Evolutionary conservation across 768 basidiomycete species (phyloP).

Genomic region (Panaeolus papilionaceus): DNA sequence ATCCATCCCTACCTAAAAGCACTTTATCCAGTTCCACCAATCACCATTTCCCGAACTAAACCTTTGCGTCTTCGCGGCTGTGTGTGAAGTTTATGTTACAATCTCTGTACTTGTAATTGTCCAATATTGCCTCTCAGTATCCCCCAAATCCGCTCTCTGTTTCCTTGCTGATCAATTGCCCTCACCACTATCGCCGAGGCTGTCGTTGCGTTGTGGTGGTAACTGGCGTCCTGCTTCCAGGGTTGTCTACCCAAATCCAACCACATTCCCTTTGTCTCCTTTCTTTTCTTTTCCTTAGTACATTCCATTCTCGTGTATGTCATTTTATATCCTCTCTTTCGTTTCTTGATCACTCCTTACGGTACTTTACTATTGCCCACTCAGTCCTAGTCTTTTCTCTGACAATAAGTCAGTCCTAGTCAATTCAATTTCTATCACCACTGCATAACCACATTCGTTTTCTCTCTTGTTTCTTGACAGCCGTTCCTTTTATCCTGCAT

Average conservation of each 20-base stretch:
- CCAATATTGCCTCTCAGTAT: conserved; percentile 8
- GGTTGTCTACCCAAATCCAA: conserved; percentile 7
- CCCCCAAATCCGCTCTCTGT: neutral
- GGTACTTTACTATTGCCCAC: neutral
- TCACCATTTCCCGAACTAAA: neutral
- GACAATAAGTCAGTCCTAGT: conserved; percentile 1
- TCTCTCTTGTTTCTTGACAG: conserved; percentile 9
- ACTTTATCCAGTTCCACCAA: neutral
- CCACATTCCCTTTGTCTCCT: conserved; percentile 6
- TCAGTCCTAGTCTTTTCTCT: conserved; percentile 8
- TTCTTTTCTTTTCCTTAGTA: neutral
- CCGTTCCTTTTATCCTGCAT: conserved; percentile 9
- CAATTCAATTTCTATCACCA: conserved; percentile 7
- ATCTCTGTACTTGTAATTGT: conserved; percentile 10
- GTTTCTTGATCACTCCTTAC: conserved; percentile 9
- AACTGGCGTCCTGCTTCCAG: conserved; percentile 2
- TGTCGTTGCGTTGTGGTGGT: conserved; percentile 1
- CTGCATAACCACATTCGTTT: conserved; percentile 10
- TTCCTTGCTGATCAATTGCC: neutral
- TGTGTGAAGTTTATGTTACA: conserved; percentile 13
- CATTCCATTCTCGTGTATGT: conserved; percentile 7
- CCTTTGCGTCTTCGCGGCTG: neutral
- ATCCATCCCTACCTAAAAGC: neutral
- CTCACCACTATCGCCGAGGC: neutral
- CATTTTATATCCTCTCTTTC: conserved; percentile 8